Evolutionary conservation across 176 grass and related monocot species (phyloP).

Genomic region (Oryza meridionalis): DNA sequence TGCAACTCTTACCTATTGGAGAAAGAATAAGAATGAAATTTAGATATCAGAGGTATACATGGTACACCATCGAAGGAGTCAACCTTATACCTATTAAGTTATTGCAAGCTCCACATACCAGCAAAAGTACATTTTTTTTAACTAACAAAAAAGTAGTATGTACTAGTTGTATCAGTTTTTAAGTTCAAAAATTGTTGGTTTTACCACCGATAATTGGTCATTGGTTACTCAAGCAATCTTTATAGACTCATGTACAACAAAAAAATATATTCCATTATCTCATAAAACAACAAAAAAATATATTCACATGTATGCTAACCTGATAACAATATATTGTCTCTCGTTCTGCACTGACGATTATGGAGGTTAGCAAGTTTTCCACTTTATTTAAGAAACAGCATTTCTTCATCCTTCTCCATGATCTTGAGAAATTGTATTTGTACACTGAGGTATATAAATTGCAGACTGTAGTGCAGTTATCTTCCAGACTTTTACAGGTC

Average conservation of each 20-base stretch:
- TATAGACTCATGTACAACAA: constrained; percentile 30
- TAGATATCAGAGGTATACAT: constrained; percentile 1
- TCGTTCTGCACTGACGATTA: constrained; percentile 31
- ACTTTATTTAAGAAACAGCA: background rate
- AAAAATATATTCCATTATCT: constrained; percentile 24
- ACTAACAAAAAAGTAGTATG: background rate
- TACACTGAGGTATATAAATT: constrained; percentile 36
- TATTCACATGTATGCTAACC: constrained; percentile 44
- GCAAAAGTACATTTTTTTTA: background rate
- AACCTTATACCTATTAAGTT: background rate
- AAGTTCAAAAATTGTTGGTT: background rate
- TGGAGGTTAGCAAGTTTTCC: constrained; percentile 45
- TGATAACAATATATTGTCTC: background rate
- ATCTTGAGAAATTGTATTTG: constrained; percentile 33
- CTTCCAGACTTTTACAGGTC: constrained; percentile 27
- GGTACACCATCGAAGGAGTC: background rate
- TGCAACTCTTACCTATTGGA: background rate
- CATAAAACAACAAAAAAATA: background rate
- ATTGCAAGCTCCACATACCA: background rate
- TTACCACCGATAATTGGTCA: constrained; percentile 9
- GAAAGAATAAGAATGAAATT: background rate
- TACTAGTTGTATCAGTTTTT: background rate
- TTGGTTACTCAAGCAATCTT: constrained; percentile 41
- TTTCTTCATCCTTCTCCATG: constrained; percentile 36
- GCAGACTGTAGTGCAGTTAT: constrained; percentile 12